Percentiles rank a stretch among this genome's conserved stretches.
Conservation (phyloP, 2,329 filamentous ascomycete genomes). For the Alternaria arborescens region DNA sequence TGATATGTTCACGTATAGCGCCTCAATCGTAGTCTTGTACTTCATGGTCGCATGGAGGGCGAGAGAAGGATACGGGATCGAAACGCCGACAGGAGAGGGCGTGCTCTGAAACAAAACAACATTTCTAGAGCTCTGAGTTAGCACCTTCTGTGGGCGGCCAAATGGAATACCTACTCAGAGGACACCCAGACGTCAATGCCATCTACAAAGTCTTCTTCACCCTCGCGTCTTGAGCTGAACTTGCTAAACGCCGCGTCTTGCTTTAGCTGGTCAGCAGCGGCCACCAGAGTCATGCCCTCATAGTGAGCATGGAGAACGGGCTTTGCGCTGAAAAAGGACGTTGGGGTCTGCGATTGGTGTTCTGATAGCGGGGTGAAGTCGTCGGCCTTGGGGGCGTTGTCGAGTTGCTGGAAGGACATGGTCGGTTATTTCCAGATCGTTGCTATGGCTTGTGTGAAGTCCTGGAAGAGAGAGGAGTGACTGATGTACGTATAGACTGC, state of each 20-base stretch:
- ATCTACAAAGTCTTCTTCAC: slow-evolving; percentile 43
- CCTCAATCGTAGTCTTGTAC: slow-evolving; percentile 49
- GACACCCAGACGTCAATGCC: slow-evolving; percentile 59
- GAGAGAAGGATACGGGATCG: slow-evolving; percentile 77
- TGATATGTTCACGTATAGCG: slow-evolving; percentile 49
- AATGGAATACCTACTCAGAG: slow-evolving; percentile 50
- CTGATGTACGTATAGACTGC: neutral
- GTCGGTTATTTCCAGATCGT: neutral
- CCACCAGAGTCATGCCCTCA: slow-evolving; percentile 64
- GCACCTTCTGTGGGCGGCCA: neutral
- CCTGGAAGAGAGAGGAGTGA: neutral
- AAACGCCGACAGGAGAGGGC: slow-evolving; percentile 66
- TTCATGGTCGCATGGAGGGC: slow-evolving; percentile 78
- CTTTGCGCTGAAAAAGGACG: slow-evolving; percentile 74
- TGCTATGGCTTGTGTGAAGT: neutral
- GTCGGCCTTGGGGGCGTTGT: slow-evolving; percentile 62
- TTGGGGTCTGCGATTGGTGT: slow-evolving; percentile 76
- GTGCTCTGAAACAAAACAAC: slow-evolving; percentile 70
- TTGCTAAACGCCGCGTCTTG: slow-evolving; percentile 56
- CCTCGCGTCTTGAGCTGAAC: slow-evolving; percentile 51
- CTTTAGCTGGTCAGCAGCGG: slow-evolving; percentile 64
- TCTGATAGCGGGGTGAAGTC: slow-evolving; percentile 72
- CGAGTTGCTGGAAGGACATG: slow-evolving; percentile 61
- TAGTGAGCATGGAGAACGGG: slow-evolving; percentile 74
- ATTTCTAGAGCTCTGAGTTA: slow-evolving; percentile 48